Conservation (phyloP, 2,329 filamentous ascomycete genomes). For the Apiospora rasikravindrae region DNA sequence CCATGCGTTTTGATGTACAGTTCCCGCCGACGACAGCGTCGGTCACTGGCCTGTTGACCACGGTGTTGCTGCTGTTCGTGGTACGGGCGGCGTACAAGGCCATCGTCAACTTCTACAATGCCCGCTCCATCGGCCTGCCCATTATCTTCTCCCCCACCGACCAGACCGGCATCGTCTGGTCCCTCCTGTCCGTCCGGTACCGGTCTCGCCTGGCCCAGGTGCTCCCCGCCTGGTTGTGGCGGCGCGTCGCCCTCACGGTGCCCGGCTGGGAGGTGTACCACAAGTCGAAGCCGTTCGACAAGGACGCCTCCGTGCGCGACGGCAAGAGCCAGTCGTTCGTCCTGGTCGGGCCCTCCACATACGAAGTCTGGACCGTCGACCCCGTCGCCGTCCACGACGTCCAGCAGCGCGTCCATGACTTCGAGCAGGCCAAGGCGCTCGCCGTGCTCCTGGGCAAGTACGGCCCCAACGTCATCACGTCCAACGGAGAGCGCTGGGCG, state of each 20-base stretch:
- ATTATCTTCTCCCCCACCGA: background rate
- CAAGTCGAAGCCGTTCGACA: background rate
- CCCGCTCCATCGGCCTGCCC: background rate
- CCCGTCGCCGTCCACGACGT: background rate
- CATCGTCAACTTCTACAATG: background rate
- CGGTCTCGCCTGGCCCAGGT: background rate
- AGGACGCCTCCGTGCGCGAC: background rate
- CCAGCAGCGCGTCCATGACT: background rate
- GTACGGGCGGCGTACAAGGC: too few species aligned
- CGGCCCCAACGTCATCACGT: background rate
- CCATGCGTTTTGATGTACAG: too few species aligned
- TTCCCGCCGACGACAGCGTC: too few species aligned
- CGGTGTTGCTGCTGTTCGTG: too few species aligned
- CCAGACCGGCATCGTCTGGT: background rate
- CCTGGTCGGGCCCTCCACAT: background rate
- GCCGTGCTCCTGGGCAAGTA: background rate
- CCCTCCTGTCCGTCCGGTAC: background rate
- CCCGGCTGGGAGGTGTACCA: constrained; percentile 3
- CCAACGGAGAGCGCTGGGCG: constrained; percentile 28
- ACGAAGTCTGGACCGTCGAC: constrained; percentile 6
- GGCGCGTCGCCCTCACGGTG: background rate
- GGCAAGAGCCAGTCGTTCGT: constrained; percentile 6
- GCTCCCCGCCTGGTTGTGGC: background rate
- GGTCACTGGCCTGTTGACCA: too few species aligned
- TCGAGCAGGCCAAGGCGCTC: background rate